Percentiles rank a stretch among this genome's conserved stretches.
Evolutionary conservation across 148 eudicot species (phyloP).

Genomic region (Mesembryanthemum crystallinum): DNA sequence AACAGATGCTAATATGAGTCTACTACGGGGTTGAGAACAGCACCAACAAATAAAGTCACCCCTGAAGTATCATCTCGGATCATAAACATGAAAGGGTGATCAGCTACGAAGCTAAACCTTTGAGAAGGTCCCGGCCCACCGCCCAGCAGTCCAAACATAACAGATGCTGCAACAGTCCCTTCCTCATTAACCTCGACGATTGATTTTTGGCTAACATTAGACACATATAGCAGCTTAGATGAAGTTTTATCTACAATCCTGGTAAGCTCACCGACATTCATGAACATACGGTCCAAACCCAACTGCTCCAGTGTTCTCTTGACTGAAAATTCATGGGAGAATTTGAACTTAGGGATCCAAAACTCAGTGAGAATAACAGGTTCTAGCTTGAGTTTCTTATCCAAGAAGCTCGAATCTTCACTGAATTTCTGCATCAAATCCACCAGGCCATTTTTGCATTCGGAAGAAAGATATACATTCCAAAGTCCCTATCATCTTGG

Average conservation of each 20-base stretch:
- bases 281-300: constrained; percentile 18
- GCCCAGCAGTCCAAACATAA: background rate
- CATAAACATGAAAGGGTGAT: constrained; percentile 24
- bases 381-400: background rate
- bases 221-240: constrained; percentile 2
- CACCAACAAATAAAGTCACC: constrained; percentile 12
- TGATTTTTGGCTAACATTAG: constrained; percentile 7
- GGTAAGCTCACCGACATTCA: background rate
- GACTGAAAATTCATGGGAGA: constrained; percentile 8
- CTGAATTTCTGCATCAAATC: constrained; percentile 16
- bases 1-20: background rate
- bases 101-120: constrained; percentile 7
- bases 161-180: constrained; percentile 20
- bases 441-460: constrained; percentile 7
- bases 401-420: constrained; percentile 2
- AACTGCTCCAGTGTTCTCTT: constrained; percentile 8
- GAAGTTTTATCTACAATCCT: constrained; percentile 2
- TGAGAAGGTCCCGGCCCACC: background rate
- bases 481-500: constrained; percentile 13
- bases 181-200: constrained; percentile 21
- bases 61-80: constrained; percentile 23
- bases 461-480: constrained; percentile 28
- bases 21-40: constrained; percentile 19
- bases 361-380: background rate
- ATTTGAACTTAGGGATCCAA: constrained; percentile 22